Percentiles rank a stretch among this genome's conserved stretches.
These are phyloP conservation scores for Podospora bellae-mahoneyi DNA, from an alignment of 495 filamentous ascomycete genomes.

Conservation along the genomic window DNA sequence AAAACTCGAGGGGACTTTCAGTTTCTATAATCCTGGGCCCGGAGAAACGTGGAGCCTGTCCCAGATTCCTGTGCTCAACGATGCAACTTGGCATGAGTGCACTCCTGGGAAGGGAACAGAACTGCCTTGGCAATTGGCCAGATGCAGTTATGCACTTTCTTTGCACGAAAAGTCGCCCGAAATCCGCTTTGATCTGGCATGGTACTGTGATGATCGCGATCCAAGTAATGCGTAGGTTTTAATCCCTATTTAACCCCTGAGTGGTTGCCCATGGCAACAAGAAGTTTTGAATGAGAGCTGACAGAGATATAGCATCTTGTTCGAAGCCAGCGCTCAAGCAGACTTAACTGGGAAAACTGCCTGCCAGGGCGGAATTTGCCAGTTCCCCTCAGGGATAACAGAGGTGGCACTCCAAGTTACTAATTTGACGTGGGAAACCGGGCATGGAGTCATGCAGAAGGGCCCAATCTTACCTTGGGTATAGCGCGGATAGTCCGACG, in stretches of 20 bases:
- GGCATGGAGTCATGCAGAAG: conserved; percentile 10
- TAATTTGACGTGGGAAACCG: conserved; percentile 9
- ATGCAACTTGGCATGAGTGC: conserved; percentile 24
- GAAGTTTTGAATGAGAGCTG: background rate
- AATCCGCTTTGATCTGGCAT: conserved; percentile 24
- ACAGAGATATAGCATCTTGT: conserved; percentile 7
- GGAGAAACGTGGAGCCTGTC: conserved; percentile 17
- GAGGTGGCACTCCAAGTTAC: conserved; percentile 7
- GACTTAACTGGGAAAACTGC: background rate
- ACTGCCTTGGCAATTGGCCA: conserved; percentile 22
- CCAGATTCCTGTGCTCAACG: conserved; percentile 11
- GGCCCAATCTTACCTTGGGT: conserved; percentile 14
- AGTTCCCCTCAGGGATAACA: background rate
- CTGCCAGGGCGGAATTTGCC: background rate
- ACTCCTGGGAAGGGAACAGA: background rate
- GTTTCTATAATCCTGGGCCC: conserved; percentile 23
- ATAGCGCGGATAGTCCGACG: background rate
- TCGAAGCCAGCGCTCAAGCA: conserved; percentile 7
- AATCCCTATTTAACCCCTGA: background rate
- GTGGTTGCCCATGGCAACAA: background rate
- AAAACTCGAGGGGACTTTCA: conserved; percentile 15
- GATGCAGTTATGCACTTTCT: conserved; percentile 24
- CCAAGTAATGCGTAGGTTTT: conserved; percentile 27
- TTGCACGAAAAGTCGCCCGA: conserved; percentile 6
- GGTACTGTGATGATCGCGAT: conserved; percentile 32